Evolutionary conservation across 306 rosid species (phyloP), one percentile per base, ranked within the genome.

Genomic region (Casuarina glauca): DNA sequence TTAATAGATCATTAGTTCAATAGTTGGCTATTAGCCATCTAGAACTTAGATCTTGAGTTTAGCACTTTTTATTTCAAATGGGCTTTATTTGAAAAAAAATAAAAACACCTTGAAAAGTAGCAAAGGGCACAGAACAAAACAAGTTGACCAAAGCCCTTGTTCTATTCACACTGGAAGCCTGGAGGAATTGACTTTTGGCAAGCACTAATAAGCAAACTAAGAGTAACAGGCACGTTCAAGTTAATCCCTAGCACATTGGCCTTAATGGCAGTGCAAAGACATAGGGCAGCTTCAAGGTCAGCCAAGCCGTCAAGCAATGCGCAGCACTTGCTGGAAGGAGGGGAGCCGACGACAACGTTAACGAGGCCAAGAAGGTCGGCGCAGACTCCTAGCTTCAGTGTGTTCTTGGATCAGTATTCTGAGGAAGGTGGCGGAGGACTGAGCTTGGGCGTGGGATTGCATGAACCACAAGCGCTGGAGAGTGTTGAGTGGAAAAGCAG

Each of bases 221-320:
- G 82, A 0, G 90, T 16, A 54, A 94, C 2, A 0, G 97, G 98
- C 10, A 90, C 81, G 13, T 89, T 62, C 83, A 94, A 72, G 86
- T 92, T 82, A 41, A 87, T 52, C 2, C 98, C 98, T 10, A 90
- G 85, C 77, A 88, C 93, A 78, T 88, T 94, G 72, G 84, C 89
- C 82, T 94, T 92, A 61, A 92, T 78, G 10, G 89, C 97, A 8
- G 92, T 92, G 84, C 98, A 94, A 0, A 94, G 87, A 74, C 97
- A 94, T 43, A 89, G 70, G 0, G 98, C 97, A 5, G 85, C 95
- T 26, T 94, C 97, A 50, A 84, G 74, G 75, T 92, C 90, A 1
- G 85, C 78, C 84, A 94, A 78, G 42, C 93, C 98, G 0, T 60
- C 38, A 2, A 94, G 79, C 86, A 90, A 71, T 44, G 93, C 84